Conservation (phyloP, 495 filamentous ascomycete species). For the Penicillium robsamsonii region DNA sequence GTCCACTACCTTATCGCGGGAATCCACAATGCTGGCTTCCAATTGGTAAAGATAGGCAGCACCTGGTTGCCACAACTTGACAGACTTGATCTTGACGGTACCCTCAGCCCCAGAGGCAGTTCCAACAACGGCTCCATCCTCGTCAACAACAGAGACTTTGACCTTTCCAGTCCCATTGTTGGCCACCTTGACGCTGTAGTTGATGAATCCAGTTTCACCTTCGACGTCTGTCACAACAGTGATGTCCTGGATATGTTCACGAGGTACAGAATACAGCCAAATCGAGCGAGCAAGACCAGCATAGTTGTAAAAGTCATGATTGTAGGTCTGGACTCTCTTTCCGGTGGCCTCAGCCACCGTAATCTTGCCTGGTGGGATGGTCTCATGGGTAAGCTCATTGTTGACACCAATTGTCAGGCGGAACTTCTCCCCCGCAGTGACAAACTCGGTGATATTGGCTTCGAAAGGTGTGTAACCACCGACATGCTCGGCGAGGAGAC, state of each 20-base stretch:
- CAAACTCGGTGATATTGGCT: not conserved
- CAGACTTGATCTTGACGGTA: not conserved
- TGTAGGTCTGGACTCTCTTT: conserved; percentile 3
- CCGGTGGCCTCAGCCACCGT: not conserved
- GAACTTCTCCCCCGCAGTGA: conserved; percentile 5
- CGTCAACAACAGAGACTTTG: not conserved
- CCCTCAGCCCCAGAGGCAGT: not conserved
- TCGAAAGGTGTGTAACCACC: conserved; percentile 10
- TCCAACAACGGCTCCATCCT: not conserved
- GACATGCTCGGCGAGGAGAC: conserved; percentile 6
- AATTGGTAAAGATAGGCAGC: conserved; percentile 9
- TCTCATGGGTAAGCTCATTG: conserved; percentile 8
- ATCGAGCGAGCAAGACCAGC: conserved; percentile 8
- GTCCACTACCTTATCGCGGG: not conserved
- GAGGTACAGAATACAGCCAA: conserved; percentile 7
- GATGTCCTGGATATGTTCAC: conserved; percentile 4
- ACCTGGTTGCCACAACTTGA: conserved; percentile 9
- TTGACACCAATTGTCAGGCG: conserved; percentile 11
- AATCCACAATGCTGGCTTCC: not conserved
- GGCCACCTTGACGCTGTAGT: conserved; percentile 2
- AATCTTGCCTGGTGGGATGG: conserved; percentile 6
- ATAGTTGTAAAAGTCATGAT: conserved; percentile 12
- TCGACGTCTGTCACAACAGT: conserved; percentile 6
- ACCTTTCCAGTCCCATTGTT: not conserved
- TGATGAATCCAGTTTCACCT: conserved; percentile 4